These are phyloP conservation scores for Grigorovia transvaalensis DNA, from an alignment of 805 yeast genomes.

Conservation along the genomic window DNA sequence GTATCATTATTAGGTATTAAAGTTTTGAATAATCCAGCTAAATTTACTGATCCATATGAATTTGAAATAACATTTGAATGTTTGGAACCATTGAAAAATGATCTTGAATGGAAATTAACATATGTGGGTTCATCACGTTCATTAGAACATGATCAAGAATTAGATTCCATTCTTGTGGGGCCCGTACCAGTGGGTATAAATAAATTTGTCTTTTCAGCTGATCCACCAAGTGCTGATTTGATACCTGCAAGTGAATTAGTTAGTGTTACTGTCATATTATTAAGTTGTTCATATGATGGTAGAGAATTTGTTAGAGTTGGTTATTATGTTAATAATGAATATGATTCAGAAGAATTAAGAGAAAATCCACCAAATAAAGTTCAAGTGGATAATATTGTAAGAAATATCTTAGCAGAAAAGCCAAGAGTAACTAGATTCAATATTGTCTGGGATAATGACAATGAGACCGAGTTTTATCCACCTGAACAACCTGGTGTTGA, in stretches of 20 bases:
- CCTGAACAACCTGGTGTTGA: constrained; percentile 66
- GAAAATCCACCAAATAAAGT: constrained; percentile 92
- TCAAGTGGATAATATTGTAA: constrained; percentile 84
- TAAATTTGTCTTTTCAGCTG: constrained; percentile 85
- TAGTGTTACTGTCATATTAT: constrained; percentile 83
- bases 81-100: constrained; percentile 72
- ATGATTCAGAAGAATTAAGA: constrained; percentile 83
- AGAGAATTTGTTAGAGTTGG: constrained; percentile 96
- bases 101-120: constrained; percentile 93
- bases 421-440: constrained; percentile 96
- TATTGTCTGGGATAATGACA: constrained; percentile 89
- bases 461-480: constrained; percentile 56
- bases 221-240: constrained; percentile 91
- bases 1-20: constrained; percentile 86
- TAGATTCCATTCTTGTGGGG: constrained; percentile 93
- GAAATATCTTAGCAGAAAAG: constrained; percentile 92
- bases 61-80: constrained; percentile 97
- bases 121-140: constrained; percentile 95
- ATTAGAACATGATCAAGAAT: constrained; percentile 90
- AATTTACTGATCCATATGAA: constrained; percentile 85
- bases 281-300: constrained; percentile 88
- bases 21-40: constrained; percentile 90
- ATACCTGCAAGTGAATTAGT: constrained; percentile 95
- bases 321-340: constrained; percentile 94
- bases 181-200: constrained; percentile 98